phyloP scores from a whole-genome alignment of 176 grass and related monocot species.

The Cocos nucifera region DNA sequence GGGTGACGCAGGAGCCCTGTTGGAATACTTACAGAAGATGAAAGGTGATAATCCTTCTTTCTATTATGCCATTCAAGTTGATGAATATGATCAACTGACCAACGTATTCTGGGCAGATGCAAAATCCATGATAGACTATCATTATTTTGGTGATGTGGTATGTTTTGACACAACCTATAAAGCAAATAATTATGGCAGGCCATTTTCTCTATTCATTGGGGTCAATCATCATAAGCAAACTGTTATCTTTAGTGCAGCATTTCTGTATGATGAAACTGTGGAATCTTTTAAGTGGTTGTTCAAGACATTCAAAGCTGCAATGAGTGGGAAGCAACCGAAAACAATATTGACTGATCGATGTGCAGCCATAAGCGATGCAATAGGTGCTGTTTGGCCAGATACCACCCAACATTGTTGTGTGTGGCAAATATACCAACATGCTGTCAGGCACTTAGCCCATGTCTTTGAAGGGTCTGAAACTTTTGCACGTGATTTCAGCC shows the following conservation, averaged over 20 bases:
- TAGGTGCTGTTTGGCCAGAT: slow-evolving; percentile 49
- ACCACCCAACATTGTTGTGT: slow-evolving; percentile 44
- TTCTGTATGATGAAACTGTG: slow-evolving; percentile 81
- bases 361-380: slow-evolving; percentile 48
- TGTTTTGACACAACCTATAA: slow-evolving; percentile 70
- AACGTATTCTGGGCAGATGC: slow-evolving; percentile 85
- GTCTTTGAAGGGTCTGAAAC: slow-evolving; percentile 36
- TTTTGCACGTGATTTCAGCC: slow-evolving; percentile 52
- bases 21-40: slow-evolving; percentile 78
- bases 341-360: slow-evolving; percentile 52
- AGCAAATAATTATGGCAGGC: slow-evolving; percentile 42
- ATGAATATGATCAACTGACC: slow-evolving; percentile 73
- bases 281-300: slow-evolving; percentile 91
- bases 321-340: slow-evolving; percentile 62
- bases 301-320: slow-evolving; percentile 61
- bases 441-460: slow-evolving; percentile 39
- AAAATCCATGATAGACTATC: slow-evolving; percentile 73
- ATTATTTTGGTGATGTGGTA: slow-evolving; percentile 76
- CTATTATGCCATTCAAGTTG: slow-evolving; percentile 82
- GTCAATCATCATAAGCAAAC: slow-evolving; percentile 80
- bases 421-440: slow-evolving; percentile 80
- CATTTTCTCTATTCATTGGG: slow-evolving; percentile 77
- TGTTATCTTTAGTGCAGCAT: slow-evolving; percentile 67
- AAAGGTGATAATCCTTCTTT: slow-evolving; percentile 74
- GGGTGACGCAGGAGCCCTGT: slow-evolving; percentile 48